phyloP scores from a whole-genome alignment of 2,329 filamentous ascomycete genomes.

The Boeremia lycopersici region DNA sequence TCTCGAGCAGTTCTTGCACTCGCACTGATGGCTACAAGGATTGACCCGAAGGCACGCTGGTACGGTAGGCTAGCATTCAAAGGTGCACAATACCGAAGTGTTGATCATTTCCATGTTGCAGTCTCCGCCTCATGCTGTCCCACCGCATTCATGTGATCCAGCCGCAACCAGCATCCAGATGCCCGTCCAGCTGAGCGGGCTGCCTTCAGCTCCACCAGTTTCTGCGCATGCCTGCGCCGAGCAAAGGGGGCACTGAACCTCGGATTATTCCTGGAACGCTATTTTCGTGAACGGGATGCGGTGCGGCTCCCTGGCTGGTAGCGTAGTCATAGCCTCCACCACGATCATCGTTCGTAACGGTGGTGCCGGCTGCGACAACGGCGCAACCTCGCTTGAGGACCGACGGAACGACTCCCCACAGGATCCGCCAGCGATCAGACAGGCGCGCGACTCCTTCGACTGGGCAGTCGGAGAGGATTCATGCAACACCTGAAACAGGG shows the following conservation, averaged over 20 bases:
- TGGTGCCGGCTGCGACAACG: conserved; percentile 7
- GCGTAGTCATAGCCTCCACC: conserved; percentile 1
- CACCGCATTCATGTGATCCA: conserved; percentile 7
- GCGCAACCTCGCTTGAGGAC: conserved; percentile 8
- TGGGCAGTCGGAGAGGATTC: conserved; percentile 22
- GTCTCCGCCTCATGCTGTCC: neutral
- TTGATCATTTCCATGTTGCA: neutral
- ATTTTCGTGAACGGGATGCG: neutral
- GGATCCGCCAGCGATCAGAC: conserved; percentile 19
- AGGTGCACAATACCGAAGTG: neutral
- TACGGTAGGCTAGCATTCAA: neutral
- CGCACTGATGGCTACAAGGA: neutral
- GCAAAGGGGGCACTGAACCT: neutral
- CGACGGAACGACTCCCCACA: conserved; percentile 18
- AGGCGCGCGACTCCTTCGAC: conserved; percentile 17
- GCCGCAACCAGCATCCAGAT: conserved; percentile 12
- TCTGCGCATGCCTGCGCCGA: conserved; percentile 3
- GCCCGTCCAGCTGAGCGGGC: conserved; percentile 7
- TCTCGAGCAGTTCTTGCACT: neutral
- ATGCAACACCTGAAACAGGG: conserved; percentile 42
- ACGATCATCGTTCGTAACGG: conserved; percentile 5
- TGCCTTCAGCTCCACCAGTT: conserved; percentile 9
- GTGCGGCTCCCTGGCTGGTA: conserved; percentile 11
- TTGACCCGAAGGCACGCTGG: neutral
- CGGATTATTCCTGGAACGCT: neutral